Percentiles rank a stretch among this genome's conserved stretches.
Evolutionary conservation across 2,329 filamentous ascomycete species (phyloP).

Genomic region (Trichoderma polysporum): DNA sequence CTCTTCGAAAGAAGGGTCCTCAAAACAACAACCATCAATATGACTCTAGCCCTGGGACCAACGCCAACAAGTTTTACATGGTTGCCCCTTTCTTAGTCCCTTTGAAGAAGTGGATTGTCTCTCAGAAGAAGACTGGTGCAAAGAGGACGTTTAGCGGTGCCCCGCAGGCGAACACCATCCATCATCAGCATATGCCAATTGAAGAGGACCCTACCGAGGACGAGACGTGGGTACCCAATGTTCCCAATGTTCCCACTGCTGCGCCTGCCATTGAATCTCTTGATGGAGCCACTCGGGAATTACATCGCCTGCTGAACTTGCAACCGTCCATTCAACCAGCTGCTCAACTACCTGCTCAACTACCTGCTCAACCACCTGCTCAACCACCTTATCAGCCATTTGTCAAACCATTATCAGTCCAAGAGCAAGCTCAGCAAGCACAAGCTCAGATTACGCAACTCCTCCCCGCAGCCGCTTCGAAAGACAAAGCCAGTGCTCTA

Average conservation of each 20-base stretch:
- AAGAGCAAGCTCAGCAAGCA: not conserved
- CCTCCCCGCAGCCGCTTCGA: constrained; percentile 27
- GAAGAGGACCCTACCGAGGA: constrained; percentile 64
- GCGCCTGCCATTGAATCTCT: constrained; percentile 45
- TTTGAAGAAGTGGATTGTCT: constrained; percentile 86
- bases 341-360: constrained; percentile 42
- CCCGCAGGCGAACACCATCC: constrained; percentile 41
- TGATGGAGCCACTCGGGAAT: constrained; percentile 51
- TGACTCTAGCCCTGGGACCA: constrained; percentile 55
- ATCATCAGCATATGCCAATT: constrained; percentile 43
- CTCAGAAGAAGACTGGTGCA: constrained; percentile 73
- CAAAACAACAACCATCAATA: constrained; percentile 47
- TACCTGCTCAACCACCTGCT: constrained; percentile 34
- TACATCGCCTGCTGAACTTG: constrained; percentile 56
- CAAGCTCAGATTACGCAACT: not conserved
- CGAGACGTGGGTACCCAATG: constrained; percentile 49
- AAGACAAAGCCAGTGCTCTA: constrained; percentile 52
- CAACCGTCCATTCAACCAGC: constrained; percentile 54
- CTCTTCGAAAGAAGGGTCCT: constrained; percentile 68
- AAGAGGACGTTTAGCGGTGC: constrained; percentile 42
- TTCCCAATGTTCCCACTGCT: constrained; percentile 36
- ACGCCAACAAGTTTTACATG: constrained; percentile 94
- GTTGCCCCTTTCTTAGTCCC: constrained; percentile 87
- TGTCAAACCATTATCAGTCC: not conserved
- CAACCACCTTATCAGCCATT: constrained; percentile 39